A percentile compares a stretch with the other conserved stretches of the same genome.
phyloP scores from a whole-genome alignment of 2,329 filamentous ascomycete genomes.

The Fusarium sp. region DNA sequence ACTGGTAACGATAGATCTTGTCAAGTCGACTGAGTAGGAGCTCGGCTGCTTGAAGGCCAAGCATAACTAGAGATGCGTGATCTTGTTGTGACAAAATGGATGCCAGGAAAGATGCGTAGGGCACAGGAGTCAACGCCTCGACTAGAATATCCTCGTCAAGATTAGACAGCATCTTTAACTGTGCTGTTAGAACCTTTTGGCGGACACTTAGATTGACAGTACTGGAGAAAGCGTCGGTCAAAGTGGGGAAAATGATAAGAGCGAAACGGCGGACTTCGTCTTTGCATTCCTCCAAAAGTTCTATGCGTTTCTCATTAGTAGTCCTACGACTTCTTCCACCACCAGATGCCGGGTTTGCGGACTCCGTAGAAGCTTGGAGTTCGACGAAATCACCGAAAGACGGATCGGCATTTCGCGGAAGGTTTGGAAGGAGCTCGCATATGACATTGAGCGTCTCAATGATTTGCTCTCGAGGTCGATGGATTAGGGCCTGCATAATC shows the following conservation, averaged over 20 bases:
- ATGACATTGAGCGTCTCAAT: constrained; percentile 98
- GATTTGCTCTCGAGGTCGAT: constrained; percentile 94
- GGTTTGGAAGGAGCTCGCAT: constrained; percentile 88
- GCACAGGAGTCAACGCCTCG: constrained; percentile 87
- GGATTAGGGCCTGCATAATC: constrained; percentile 98
- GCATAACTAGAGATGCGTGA: constrained; percentile 87
- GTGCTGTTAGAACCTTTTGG: constrained; percentile 95
- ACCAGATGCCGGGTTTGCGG: constrained; percentile 57
- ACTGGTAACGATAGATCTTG: constrained; percentile 92
- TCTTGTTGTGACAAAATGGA: constrained; percentile 97
- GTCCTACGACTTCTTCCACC: constrained; percentile 57
- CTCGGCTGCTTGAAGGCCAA: constrained; percentile 90
- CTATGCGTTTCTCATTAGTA: constrained; percentile 84
- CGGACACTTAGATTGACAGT: constrained; percentile 96
- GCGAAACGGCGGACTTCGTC: constrained; percentile 91
- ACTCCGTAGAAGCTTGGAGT: constrained; percentile 57
- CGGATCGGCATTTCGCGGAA: constrained; percentile 70
- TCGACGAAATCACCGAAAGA: constrained; percentile 62
- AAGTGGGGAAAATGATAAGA: constrained; percentile 90
- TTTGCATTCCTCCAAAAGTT: constrained; percentile 86
- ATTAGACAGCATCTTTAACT: constrained; percentile 97
- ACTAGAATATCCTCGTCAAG: constrained; percentile 87
- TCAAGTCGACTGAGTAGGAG: constrained; percentile 87
- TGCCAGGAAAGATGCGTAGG: constrained; percentile 95
- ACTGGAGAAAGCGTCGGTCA: constrained; percentile 97